Conservation (phyloP, 2,329 filamentous ascomycete species). For the Xylaria sp. region DNA sequence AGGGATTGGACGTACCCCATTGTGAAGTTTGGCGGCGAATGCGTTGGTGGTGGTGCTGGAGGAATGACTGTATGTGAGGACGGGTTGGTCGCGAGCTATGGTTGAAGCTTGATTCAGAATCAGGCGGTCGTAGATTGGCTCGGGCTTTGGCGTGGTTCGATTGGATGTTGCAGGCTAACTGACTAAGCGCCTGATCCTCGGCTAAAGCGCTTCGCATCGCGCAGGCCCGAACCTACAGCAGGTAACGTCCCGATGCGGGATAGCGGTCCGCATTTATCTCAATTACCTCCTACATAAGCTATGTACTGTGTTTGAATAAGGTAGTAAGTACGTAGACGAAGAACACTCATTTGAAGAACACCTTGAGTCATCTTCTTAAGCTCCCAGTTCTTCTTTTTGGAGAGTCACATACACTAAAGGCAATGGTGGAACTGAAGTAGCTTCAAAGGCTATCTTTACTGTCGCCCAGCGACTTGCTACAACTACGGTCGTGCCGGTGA, state of each 20-base stretch:
- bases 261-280: too few species aligned
- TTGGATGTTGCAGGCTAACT: constrained; percentile 23
- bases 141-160: constrained; percentile 25
- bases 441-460: too few species aligned
- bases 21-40: constrained; percentile 29
- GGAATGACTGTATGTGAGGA: background rate
- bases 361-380: too few species aligned
- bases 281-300: too few species aligned
- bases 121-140: constrained; percentile 15
- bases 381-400: too few species aligned
- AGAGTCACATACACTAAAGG: too few species aligned
- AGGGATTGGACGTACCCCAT: constrained; percentile 40
- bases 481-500: too few species aligned
- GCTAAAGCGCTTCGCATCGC: constrained; percentile 15
- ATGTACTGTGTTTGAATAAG: too few species aligned
- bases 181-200: constrained; percentile 36
- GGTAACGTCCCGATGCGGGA: background rate
- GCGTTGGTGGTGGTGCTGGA: constrained; percentile 18
- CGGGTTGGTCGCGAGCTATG: constrained; percentile 26
- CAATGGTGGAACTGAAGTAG: too few species aligned
- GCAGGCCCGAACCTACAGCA: background rate
- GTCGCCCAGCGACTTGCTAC: too few species aligned
- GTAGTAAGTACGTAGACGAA: too few species aligned
- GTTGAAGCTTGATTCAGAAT: constrained; percentile 34
- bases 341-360: too few species aligned